phyloP scores from a whole-genome alignment of 2,329 filamentous ascomycete species.

The Leptographium galeiforme region DNA sequence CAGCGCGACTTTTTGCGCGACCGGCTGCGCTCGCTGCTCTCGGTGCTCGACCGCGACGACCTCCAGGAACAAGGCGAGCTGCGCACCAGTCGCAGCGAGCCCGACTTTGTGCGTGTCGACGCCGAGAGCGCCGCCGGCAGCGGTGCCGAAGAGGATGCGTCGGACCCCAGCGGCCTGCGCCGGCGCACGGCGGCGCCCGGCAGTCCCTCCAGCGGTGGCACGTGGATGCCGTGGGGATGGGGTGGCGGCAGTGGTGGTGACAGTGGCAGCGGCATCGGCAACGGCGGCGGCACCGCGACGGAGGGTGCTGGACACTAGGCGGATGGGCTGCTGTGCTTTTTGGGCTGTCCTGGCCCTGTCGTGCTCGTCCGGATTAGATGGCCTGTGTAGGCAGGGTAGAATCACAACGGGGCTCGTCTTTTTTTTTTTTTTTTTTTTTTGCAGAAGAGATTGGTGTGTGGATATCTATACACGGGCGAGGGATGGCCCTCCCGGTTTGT shows the following conservation, averaged over 20 bases:
- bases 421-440: no score
- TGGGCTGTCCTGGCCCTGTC: no score
- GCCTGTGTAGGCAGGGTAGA: no score
- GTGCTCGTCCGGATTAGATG: no score
- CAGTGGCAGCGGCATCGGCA: conserved; percentile 2
- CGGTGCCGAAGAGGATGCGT: conserved; percentile 34
- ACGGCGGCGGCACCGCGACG: conserved; percentile 23
- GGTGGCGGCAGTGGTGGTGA: conserved; percentile 12
- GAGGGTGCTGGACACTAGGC: conserved; percentile 8
- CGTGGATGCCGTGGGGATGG: conserved; percentile 39
- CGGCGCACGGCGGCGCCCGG: neutral
- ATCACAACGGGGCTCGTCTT: no score
- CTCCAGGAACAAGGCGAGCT: conserved; percentile 34
- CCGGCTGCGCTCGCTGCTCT: conserved; percentile 58
- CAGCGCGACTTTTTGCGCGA: conserved; percentile 75
- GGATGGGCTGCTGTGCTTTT: no score
- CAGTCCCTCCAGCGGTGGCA: conserved; percentile 15
- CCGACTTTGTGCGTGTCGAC: conserved; percentile 76
- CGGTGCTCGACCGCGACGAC: conserved; percentile 52
- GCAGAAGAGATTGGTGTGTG: no score
- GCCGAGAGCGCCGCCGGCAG: conserved; percentile 66
- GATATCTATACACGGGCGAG: no score
- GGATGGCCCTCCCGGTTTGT: neutral
- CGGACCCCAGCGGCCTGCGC: conserved; percentile 12
- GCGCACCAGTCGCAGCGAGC: conserved; percentile 72